Evolutionary conservation across 345 rosid genomes (phyloP).

Genomic region (Syzygium oleosum): DNA sequence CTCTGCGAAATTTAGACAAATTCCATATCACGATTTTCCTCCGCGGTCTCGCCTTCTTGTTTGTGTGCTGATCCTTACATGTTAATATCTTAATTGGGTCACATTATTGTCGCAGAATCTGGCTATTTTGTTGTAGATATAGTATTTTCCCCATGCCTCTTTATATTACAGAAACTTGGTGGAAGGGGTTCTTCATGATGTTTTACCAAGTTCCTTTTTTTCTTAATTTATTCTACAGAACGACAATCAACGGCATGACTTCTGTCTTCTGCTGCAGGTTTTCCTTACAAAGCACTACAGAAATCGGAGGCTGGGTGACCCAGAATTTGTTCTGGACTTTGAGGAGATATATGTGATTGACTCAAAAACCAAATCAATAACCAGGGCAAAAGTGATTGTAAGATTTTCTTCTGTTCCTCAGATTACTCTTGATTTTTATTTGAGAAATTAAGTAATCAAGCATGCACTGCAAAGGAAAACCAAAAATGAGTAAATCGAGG

Average conservation of each 20-base stretch:
- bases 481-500: background rate
- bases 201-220: background rate
- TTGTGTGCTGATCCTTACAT: background rate
- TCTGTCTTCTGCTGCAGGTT: constrained; percentile 33
- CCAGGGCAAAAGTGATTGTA: constrained; percentile 90
- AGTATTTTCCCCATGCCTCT: background rate
- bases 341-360: constrained; percentile 93
- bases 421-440: background rate
- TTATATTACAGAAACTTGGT: background rate
- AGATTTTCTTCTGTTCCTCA: background rate
- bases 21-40: background rate
- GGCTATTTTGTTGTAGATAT: background rate
- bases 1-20: background rate
- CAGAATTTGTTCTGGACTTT: constrained; percentile 83
- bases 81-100: no score
- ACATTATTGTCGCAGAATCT: no score
- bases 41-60: background rate
- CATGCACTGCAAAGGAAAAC: background rate
- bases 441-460: background rate
- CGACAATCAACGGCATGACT: background rate
- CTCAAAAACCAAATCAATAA: constrained; percentile 80
- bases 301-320: constrained; percentile 68
- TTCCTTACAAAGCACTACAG: constrained; percentile 84
- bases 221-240: background rate
- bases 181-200: background rate